Conservation (phyloP, 2,329 filamentous ascomycete species). For the Claviceps sp. region DNA sequence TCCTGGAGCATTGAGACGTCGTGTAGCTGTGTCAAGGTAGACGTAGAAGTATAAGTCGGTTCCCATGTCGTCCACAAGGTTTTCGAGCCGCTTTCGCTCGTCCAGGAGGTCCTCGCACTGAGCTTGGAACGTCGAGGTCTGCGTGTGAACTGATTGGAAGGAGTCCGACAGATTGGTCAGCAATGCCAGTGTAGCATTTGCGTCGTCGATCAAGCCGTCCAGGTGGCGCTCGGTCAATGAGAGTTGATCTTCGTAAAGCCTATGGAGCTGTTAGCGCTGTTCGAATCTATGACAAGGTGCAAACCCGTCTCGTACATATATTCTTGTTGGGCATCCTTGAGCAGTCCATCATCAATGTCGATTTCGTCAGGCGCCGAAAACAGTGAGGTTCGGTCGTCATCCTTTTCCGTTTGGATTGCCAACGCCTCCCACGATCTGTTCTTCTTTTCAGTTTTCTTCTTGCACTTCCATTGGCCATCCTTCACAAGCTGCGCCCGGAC, state of each 20-base stretch:
- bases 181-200: slow-evolving; percentile 60
- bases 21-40: slow-evolving; percentile 81
- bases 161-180: slow-evolving; percentile 71
- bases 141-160: slow-evolving; percentile 74
- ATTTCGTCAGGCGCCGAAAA: slow-evolving; percentile 9
- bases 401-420: slow-evolving; percentile 8
- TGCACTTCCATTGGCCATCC: slow-evolving; percentile 28
- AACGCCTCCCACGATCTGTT: slow-evolving; percentile 39
- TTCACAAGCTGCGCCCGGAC: slow-evolving; percentile 43
- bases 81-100: slow-evolving; percentile 68
- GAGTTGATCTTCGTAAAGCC: slow-evolving; percentile 69
- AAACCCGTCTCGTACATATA: slow-evolving; percentile 52
- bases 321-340: slow-evolving; percentile 73
- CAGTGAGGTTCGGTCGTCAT: slow-evolving; percentile 13
- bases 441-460: slow-evolving; percentile 22
- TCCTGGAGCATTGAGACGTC: slow-evolving; percentile 81
- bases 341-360: slow-evolving; percentile 49
- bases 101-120: slow-evolving; percentile 80
- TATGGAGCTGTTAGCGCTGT: slow-evolving; percentile 23
- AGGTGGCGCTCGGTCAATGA: slow-evolving; percentile 71
- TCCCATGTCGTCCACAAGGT: slow-evolving; percentile 70
- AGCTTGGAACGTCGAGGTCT: slow-evolving; percentile 85
- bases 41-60: slow-evolving; percentile 90
- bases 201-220: slow-evolving; percentile 63
- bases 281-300: not conserved